Conservation (phyloP, 345 rosid genomes). For the Pistacia vera region DNA sequence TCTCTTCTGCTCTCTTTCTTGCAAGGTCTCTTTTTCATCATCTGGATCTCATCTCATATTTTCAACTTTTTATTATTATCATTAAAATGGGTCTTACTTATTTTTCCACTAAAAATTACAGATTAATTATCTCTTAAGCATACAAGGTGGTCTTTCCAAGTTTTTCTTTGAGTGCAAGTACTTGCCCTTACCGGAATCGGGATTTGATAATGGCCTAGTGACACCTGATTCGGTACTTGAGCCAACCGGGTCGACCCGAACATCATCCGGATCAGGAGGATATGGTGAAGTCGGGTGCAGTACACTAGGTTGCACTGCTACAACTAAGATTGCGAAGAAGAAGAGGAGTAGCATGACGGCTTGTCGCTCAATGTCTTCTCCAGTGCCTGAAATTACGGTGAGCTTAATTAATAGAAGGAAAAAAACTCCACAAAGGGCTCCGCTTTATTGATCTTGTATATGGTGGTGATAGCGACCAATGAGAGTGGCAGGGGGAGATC, state of each 20-base stretch:
- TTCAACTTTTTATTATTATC: neutral
- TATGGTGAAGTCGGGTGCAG: slow-evolving; percentile 53
- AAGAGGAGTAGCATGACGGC: slow-evolving; percentile 73
- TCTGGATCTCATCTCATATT: no score
- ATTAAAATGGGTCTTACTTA: slow-evolving; percentile 14
- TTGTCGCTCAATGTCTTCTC: slow-evolving; percentile 47
- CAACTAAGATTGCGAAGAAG: slow-evolving; percentile 72
- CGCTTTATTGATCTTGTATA: slow-evolving; percentile 55
- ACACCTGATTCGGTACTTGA: slow-evolving; percentile 72
- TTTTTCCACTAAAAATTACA: slow-evolving; percentile 18
- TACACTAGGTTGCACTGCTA: slow-evolving; percentile 62
- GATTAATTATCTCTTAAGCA: slow-evolving; percentile 58
- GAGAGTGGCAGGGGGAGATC: slow-evolving; percentile 2
- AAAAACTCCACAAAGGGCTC: slow-evolving; percentile 83
- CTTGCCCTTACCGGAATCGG: slow-evolving; percentile 60
- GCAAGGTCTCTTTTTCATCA: slow-evolving; percentile 59
- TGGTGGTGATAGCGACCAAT: neutral
- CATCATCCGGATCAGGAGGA: slow-evolving; percentile 63
- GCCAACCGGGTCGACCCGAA: slow-evolving; percentile 52
- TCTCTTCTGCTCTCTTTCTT: slow-evolving; percentile 77
- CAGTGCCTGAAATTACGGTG: slow-evolving; percentile 46
- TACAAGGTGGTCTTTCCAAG: slow-evolving; percentile 60
- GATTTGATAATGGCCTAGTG: slow-evolving; percentile 46
- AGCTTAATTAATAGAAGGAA: slow-evolving; percentile 67
- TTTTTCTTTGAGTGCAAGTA: slow-evolving; percentile 66